Evolutionary conservation across 2,329 filamentous ascomycete genomes (phyloP), one percentile per base, ranked within the genome.

Genomic region (Colletotrichum noveboracense): DNA sequence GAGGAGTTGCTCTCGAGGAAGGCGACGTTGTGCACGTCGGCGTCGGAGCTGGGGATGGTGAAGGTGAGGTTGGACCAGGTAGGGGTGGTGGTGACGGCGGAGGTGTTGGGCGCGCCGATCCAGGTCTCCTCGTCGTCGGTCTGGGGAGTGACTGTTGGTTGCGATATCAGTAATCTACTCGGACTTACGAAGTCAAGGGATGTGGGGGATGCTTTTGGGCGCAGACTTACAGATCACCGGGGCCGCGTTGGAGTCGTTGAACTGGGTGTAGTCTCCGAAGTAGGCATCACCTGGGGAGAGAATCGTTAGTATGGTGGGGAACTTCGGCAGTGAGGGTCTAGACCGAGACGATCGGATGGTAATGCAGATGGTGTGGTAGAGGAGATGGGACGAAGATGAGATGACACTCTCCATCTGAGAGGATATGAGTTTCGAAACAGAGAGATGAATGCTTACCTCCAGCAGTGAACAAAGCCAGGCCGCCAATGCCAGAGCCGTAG

Each of bases 1-100:
- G 58, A 65, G 2, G 66, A 52, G 32, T 66, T 72, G 32, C 56
- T 61, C 16, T 32, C 56, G 14, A 71, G 56, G 73, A 82, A 80
- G 12, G 77, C 78, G 16, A 80, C 79, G 26, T 73, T 60, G 24
- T 79, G 78, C 21, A 77, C 75, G 7, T 77, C 34, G 28, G 79
- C 77, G 12, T 71, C 58, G 10, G 77, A n/a, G 36, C 69, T 43
- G 3, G 81, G 81, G 16, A 82, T 66, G 68, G 76, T 80, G 71
- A 82, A 78, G 18, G 78, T 78, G n/a, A 78, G 75, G 75, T 81
- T 78, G 38, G 76, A 77, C 80, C 80, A 82, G 12, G 70, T 70
- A 2, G 79, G 77, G 8, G 28, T 4, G 36, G 61, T 32, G 21
- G 76, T 32, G 6, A 58, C 32, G 18, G 56, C 62, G 10, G 74